Evolutionary conservation across 371 early-diverging fungal genomes (phyloP).

Genomic region (Rhizopus delemar): DNA sequence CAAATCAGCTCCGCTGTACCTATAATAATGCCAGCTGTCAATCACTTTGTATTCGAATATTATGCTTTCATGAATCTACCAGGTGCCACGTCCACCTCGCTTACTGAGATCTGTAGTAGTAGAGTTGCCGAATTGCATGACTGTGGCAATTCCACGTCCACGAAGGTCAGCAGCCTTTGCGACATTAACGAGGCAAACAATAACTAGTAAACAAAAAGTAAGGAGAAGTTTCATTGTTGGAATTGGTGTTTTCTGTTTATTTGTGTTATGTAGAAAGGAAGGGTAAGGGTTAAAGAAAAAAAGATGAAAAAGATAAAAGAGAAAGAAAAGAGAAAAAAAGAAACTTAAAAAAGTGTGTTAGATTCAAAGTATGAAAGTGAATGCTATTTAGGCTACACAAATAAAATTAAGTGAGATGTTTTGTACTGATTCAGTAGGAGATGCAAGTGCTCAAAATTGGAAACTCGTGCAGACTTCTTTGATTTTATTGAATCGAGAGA

Average conservation of each 20-base stretch:
- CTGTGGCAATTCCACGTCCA: conserved; percentile 39
- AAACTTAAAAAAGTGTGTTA: conserved; percentile 2
- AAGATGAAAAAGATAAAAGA: conserved; percentile 12
- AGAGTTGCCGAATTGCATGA: conserved; percentile 33
- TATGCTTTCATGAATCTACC: conserved; percentile 28
- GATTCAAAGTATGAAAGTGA: conserved; percentile 6
- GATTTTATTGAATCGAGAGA: not conserved
- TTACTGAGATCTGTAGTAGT: conserved; percentile 25
- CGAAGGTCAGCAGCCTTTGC: conserved; percentile 22
- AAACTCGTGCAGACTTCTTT: not conserved
- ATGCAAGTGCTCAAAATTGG: not conserved
- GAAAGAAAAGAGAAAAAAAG: conserved; percentile 14
- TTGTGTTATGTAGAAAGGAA: not conserved
- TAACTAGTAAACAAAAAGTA: conserved; percentile 21
- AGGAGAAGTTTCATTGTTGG: conserved; percentile 26
- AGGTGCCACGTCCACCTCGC: conserved; percentile 47
- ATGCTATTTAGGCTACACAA: conserved; percentile 21
- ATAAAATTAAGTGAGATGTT: conserved; percentile 30
- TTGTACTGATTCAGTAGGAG: not conserved
- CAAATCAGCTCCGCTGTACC: conserved; percentile 51
- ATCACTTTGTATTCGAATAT: not conserved
- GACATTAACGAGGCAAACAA: conserved; percentile 20
- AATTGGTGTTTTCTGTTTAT: not conserved
- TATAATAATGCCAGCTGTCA: conserved; percentile 11
- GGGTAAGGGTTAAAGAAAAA: not conserved